Evolutionary conservation across 495 filamentous ascomycete species (phyloP).

Genomic region (Wilcoxina mikolae): DNA sequence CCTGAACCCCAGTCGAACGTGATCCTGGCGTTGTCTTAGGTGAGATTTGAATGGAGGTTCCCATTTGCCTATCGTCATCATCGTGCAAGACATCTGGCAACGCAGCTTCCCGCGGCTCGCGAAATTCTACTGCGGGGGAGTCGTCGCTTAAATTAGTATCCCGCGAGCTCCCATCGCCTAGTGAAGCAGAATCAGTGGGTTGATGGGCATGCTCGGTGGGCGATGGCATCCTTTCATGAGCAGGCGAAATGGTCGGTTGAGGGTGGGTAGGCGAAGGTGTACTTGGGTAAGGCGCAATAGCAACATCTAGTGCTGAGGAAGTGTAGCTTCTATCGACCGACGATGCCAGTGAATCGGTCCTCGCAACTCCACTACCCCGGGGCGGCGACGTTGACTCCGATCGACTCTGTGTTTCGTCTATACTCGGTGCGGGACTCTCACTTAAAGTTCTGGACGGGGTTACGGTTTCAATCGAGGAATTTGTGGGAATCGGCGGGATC

Average conservation of each 20-base stretch:
- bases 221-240: constrained; percentile 14
- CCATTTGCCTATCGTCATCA: constrained; percentile 39
- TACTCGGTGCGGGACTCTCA: constrained; percentile 19
- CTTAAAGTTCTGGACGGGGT: constrained; percentile 16
- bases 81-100: constrained; percentile 34
- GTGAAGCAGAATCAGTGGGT: not conserved
- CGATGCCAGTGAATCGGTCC: constrained; percentile 1
- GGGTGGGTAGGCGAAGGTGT: constrained; percentile 31
- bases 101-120: constrained; percentile 2
- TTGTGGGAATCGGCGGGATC: constrained; percentile 36
- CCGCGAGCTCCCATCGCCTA: not conserved
- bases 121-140: not conserved
- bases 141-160: not conserved
- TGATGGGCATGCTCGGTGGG: constrained; percentile 3
- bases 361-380: not conserved
- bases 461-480: constrained; percentile 22
- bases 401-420: not conserved
- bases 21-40: constrained; percentile 1
- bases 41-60: constrained; percentile 32
- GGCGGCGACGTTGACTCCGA: not conserved
- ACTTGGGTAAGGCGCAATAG: constrained; percentile 42
- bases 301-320: constrained; percentile 32
- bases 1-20: not conserved
- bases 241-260: not conserved
- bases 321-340: not conserved